Percentiles rank a stretch among this genome's conserved stretches.
Conservation (phyloP, 1,284 basidiomycete species). For the Apiotrichum sp. region DNA sequence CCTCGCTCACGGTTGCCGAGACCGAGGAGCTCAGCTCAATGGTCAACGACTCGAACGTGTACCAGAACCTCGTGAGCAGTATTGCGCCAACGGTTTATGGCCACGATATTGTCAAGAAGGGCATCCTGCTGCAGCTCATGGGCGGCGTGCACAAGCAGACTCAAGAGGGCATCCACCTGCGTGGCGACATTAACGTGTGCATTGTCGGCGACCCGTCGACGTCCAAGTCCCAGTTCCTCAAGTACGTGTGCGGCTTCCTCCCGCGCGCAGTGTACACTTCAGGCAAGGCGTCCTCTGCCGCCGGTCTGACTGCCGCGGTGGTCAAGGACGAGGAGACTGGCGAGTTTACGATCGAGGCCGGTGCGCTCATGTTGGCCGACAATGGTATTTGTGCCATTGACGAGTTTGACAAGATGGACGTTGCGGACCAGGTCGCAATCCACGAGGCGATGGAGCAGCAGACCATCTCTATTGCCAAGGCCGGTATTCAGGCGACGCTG, state of each 20-base stretch:
- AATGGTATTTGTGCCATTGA: constrained; percentile 99
- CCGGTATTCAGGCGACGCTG: constrained; percentile 96
- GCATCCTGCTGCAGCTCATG: constrained; percentile 94
- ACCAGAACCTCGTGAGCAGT: constrained; percentile 83
- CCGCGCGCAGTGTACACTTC: constrained; percentile 98
- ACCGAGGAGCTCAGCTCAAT: constrained; percentile 90
- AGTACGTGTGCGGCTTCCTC: constrained; percentile 96
- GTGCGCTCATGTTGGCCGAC: constrained; percentile 97
- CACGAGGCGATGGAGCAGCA: constrained; percentile 99
- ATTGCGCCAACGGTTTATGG: constrained; percentile 98
- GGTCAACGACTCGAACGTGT: constrained; percentile 91
- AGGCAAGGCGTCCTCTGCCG: constrained; percentile 96
- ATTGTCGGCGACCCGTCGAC: constrained; percentile 97
- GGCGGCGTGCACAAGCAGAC: constrained; percentile 99
- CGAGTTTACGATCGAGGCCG: constrained; percentile 98
- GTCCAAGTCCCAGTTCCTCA: constrained; percentile 96
- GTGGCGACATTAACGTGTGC: constrained; percentile 98
- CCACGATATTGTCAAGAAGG: constrained; percentile 98
- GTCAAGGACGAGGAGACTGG: constrained; percentile 98
- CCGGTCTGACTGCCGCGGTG: constrained; percentile 96
- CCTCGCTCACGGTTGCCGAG: constrained; percentile 85
- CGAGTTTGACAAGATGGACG: constrained; percentile 99
- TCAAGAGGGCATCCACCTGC: constrained; percentile 88
- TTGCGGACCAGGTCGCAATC: constrained; percentile 96
- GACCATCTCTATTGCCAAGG: constrained; percentile 98